A percentile compares a stretch with the other conserved stretches of the same genome.
phyloP scores from a whole-genome alignment of 2,329 filamentous ascomycete species.

The Ambrosiella cleistominuta region DNA sequence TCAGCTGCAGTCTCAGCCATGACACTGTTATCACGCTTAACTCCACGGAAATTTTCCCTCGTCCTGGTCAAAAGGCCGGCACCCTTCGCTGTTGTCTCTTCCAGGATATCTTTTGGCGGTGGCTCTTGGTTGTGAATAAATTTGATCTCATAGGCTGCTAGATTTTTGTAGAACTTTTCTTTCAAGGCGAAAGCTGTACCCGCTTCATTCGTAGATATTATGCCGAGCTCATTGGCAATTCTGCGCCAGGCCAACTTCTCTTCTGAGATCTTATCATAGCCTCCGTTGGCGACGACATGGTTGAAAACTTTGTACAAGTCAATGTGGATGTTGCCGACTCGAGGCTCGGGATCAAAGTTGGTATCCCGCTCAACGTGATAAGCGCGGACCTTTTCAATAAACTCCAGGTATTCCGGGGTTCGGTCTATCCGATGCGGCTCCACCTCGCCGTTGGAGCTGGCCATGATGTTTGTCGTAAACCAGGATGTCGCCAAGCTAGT shows the following conservation, averaged over 20 bases:
- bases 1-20: slow-evolving; percentile 42
- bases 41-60: slow-evolving; percentile 50
- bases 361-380: slow-evolving; percentile 72
- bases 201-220: slow-evolving; percentile 56
- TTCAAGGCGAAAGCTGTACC: slow-evolving; percentile 79
- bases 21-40: slow-evolving; percentile 30
- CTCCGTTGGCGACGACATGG: slow-evolving; percentile 56
- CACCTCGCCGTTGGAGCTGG: slow-evolving; percentile 21
- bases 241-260: slow-evolving; percentile 76
- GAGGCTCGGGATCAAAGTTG: slow-evolving; percentile 60
- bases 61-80: slow-evolving; percentile 64
- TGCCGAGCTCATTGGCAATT: slow-evolving; percentile 58
- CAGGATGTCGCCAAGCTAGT: not conserved
- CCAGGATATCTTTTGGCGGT: slow-evolving; percentile 73
- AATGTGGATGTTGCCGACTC: slow-evolving; percentile 58
- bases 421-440: slow-evolving; percentile 34
- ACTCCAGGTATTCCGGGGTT: slow-evolving; percentile 57
- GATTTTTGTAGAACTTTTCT: slow-evolving; percentile 75
- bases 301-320: slow-evolving; percentile 67
- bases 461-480: slow-evolving; percentile 17
- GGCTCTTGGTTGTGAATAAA: slow-evolving; percentile 63
- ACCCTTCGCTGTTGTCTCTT: slow-evolving; percentile 73
- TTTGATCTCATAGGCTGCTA: slow-evolving; percentile 73
- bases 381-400: slow-evolving; percentile 52
- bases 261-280: slow-evolving; percentile 70